These are phyloP conservation scores for Fusarium sp. DNA, from an alignment of 2,329 filamentous ascomycete species.

Conservation along the genomic window DNA sequence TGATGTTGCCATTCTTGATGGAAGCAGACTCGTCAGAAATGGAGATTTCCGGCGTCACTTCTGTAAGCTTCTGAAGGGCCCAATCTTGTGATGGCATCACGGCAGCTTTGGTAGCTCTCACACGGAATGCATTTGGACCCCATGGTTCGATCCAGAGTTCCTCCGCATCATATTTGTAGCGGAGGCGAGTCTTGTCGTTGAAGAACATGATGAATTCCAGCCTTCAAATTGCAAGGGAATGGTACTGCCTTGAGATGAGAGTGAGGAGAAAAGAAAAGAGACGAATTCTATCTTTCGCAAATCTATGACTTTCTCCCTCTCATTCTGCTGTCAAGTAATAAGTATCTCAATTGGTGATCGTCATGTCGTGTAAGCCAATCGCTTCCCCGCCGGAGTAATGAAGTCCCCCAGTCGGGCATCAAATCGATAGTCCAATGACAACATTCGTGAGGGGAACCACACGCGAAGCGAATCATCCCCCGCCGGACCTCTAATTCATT, in stretches of 20 bases:
- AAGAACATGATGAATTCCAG: not conserved
- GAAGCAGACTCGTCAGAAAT: not conserved
- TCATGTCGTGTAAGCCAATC: constrained; percentile 3
- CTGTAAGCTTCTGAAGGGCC: constrained; percentile 1
- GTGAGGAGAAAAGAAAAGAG: too few species aligned
- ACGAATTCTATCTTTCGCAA: too few species aligned
- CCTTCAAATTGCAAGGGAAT: not conserved
- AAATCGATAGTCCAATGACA: not conserved
- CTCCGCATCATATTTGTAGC: constrained; percentile 10
- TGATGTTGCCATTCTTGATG: constrained; percentile 43
- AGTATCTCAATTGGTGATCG: not conserved
- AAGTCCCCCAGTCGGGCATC: constrained; percentile 7
- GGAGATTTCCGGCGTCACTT: not conserved
- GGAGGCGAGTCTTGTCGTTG: constrained; percentile 7
- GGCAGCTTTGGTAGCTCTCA: constrained; percentile 1
- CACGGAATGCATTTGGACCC: constrained; percentile 8
- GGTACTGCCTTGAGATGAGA: not conserved
- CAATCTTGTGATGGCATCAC: constrained; percentile 5
- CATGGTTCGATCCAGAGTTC: constrained; percentile 16
- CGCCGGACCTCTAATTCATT: not conserved
- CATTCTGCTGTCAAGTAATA: not conserved
- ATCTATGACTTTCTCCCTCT: not conserved
- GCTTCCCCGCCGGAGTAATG: constrained; percentile 18
- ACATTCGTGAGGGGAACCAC: not conserved
- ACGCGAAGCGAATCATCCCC: not conserved